Percentiles rank a stretch among this genome's conserved stretches.
Conservation (phyloP, 495 filamentous ascomycete species). For the Beverwykella pulmonaria region DNA sequence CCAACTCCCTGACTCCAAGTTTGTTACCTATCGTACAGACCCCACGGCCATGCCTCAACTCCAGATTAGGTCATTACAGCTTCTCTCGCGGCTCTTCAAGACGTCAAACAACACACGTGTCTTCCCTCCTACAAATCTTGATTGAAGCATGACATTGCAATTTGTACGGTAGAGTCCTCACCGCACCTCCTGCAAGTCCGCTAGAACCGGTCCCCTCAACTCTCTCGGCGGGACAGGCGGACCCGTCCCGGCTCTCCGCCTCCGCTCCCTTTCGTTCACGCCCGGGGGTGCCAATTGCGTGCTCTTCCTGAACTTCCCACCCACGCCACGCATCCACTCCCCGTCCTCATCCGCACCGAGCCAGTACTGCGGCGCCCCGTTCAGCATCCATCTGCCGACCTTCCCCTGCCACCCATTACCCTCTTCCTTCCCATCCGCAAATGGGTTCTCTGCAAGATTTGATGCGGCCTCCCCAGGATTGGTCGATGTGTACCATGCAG, state of each 20-base stretch:
- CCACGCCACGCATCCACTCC: slow-evolving; percentile 62
- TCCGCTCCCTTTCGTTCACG: slow-evolving; percentile 65
- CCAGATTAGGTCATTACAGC: slow-evolving; percentile 20
- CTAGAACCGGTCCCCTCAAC: slow-evolving; percentile 20
- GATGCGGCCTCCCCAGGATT: slow-evolving; percentile 47
- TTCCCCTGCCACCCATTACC: slow-evolving; percentile 77
- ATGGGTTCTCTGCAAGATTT: slow-evolving; percentile 67
- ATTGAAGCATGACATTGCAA: neutral
- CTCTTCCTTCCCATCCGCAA: slow-evolving; percentile 64
- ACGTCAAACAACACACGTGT: neutral
- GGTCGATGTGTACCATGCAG: slow-evolving; percentile 22
- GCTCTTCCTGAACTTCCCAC: slow-evolving; percentile 56
- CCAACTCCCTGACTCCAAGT: neutral
- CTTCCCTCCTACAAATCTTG: neutral
- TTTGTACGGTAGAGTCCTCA: slow-evolving; percentile 3
- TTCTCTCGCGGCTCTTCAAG: neutral
- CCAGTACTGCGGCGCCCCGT: slow-evolving; percentile 74
- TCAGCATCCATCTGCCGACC: slow-evolving; percentile 72
- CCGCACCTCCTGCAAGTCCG: slow-evolving; percentile 30
- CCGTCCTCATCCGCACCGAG: slow-evolving; percentile 58
- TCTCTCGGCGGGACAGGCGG: slow-evolving; percentile 51
- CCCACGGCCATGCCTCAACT: neutral
- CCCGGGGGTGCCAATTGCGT: slow-evolving; percentile 44
- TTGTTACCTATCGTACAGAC: slow-evolving; percentile 3
- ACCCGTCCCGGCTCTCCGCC: slow-evolving; percentile 69